These are phyloP conservation scores for Cordyceps pruinosa DNA, from an alignment of 2,329 filamentous ascomycete species.

Conservation along the genomic window DNA sequence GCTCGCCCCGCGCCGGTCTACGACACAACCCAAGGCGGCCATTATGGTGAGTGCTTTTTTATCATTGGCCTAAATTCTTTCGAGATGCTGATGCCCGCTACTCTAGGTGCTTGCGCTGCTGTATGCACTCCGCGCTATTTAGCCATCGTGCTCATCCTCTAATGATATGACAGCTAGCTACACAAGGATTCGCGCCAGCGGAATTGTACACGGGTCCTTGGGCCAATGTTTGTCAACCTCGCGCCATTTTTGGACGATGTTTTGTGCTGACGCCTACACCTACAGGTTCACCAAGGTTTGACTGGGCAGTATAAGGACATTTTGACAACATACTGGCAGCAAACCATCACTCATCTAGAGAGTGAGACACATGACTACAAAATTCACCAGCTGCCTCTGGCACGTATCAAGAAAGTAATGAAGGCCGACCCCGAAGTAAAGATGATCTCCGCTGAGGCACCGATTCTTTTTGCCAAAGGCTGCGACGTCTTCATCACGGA, in stretches of 20 bases:
- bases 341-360: slow-evolving; percentile 93
- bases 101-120: slow-evolving; percentile 40
- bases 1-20: slow-evolving; percentile 59
- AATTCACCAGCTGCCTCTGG: slow-evolving; percentile 88
- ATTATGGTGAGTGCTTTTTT: slow-evolving; percentile 58
- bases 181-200: slow-evolving; percentile 81
- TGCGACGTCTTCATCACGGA: slow-evolving; percentile 99
- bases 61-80: neutral
- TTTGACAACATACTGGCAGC: slow-evolving; percentile 97
- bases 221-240: slow-evolving; percentile 67
- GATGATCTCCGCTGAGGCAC: slow-evolving; percentile 98
- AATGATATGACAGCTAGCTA: slow-evolving; percentile 59
- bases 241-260: neutral
- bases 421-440: slow-evolving; percentile 98
- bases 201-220: slow-evolving; percentile 91
- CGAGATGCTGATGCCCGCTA: slow-evolving; percentile 20
- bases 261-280: neutral
- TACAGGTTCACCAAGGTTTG: slow-evolving; percentile 87
- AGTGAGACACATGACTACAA: slow-evolving; percentile 97
- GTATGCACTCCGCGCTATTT: slow-evolving; percentile 24
- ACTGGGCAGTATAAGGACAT: slow-evolving; percentile 93
- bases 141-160: slow-evolving; percentile 19
- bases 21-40: slow-evolving; percentile 65
- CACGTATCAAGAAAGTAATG: slow-evolving; percentile 99
- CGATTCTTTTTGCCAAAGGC: slow-evolving; percentile 95